Conservation (phyloP, 2,329 filamentous ascomycete species). For the Bimuria novae-zelandiae region DNA sequence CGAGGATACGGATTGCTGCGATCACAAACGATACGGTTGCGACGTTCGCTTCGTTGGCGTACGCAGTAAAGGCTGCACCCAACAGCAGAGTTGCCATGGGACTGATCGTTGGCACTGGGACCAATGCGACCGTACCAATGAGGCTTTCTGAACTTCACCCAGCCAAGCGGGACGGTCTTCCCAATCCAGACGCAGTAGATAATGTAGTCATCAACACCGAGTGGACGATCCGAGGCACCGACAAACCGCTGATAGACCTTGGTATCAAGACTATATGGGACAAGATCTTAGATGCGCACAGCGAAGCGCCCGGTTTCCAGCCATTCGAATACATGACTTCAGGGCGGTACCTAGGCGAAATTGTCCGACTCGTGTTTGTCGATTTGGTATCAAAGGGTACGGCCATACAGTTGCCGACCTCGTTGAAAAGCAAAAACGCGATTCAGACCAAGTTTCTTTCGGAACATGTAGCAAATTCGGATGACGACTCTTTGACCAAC, state of each 20-base stretch:
- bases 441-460: constrained; percentile 75
- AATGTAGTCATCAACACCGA: constrained; percentile 81
- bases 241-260: constrained; percentile 66
- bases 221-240: constrained; percentile 79
- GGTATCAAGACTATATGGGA: constrained; percentile 75
- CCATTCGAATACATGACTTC: constrained; percentile 85
- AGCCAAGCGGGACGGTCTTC: constrained; percentile 58
- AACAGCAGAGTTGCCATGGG: constrained; percentile 75
- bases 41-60: constrained; percentile 77
- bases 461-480: constrained; percentile 61
- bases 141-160: constrained; percentile 65
- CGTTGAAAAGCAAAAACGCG: constrained; percentile 63
- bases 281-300: constrained; percentile 65
- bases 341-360: constrained; percentile 76
- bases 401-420: constrained; percentile 56
- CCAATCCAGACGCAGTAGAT: constrained; percentile 49
- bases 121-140: constrained; percentile 79
- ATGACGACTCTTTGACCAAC: constrained; percentile 39
- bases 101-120: constrained; percentile 79
- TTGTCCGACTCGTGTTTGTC: constrained; percentile 71
- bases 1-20: constrained; percentile 70
- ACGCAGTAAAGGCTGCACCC: constrained; percentile 65
- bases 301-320: constrained; percentile 75
- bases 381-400: constrained; percentile 56
- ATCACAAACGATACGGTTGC: constrained; percentile 84